Evolutionary conservation across 176 grass and related monocot species (phyloP), one percentile per base, ranked within the genome.

Genomic region (Zoysia japonica): DNA sequence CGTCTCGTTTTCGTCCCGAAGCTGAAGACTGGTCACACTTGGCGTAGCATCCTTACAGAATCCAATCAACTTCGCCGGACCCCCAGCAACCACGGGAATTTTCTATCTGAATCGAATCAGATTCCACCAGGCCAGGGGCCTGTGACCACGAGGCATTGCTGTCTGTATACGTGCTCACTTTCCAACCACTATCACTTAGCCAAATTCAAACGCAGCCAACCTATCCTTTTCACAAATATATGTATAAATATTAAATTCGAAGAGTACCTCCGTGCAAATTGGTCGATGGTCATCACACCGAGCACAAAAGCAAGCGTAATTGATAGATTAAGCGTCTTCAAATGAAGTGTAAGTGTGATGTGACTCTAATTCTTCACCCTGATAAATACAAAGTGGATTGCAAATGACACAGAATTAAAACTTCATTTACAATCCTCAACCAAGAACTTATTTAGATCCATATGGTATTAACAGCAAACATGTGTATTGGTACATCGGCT

Each of bases 81-180:
- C 44, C 0, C 0, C 1, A 39, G 49, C 54, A 8, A 46, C 54
- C 40, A 45, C 40, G 36, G 61, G 45, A 44, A 57, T 48, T 67
- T 16, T 8, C 77, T 13, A 38, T 72, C 36, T 71, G 16, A 17
- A 14, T 81, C 68, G 68, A 11, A 61, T 81, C 68, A 42, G 56
- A 63, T 72, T 72, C 54, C 10, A 64, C 45, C 44, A 39, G 9
- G 13, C 3, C 12, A 4, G 9, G 28, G 49, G 20, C 59, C 3
- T 35, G 16, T 72, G 48, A 14, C 20, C 49, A 71, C 44, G n/a
- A 42, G 51, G 38, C 2, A 42, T 61, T 35, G 71, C 53, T 59
- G 5, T 59, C 10, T 7, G 16, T 59, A 28, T 2, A 11, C 8
- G 16, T 64, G 56, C 19, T 7, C 11, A 61, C n/a, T 6, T 37